These are phyloP conservation scores for Suillus luteus DNA, from an alignment of 768 basidiomycete species.

Conservation along the genomic window DNA sequence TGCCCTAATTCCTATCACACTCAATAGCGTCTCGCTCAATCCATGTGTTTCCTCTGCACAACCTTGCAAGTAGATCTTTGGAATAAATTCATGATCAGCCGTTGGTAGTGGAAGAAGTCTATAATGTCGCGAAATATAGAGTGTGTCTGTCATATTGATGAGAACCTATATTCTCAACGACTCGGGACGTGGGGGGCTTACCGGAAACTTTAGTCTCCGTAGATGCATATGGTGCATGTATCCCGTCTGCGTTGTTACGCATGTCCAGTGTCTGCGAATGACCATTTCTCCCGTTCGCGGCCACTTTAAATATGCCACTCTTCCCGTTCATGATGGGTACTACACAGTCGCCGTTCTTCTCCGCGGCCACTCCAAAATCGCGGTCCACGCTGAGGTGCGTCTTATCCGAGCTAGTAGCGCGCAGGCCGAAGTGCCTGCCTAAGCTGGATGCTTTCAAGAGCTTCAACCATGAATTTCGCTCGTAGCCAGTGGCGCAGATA, in stretches of 20 bases:
- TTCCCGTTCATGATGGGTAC: background rate
- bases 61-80: slow-evolving; percentile 40
- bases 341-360: background rate
- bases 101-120: slow-evolving; percentile 37
- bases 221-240: background rate
- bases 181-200: slow-evolving; percentile 19
- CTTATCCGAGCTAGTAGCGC: slow-evolving; percentile 11
- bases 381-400: slow-evolving; percentile 17
- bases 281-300: background rate
- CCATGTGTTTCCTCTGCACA: slow-evolving; percentile 41
- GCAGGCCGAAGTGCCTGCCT: slow-evolving; percentile 40
- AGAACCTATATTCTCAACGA: slow-evolving; percentile 25
- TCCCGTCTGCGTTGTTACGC: background rate
- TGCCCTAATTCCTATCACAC: slow-evolving; percentile 44
- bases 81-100: slow-evolving; percentile 9
- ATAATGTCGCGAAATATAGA: slow-evolving; percentile 44
- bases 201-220: slow-evolving; percentile 16
- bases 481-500: slow-evolving; percentile 57
- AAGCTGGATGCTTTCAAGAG: slow-evolving; percentile 43
- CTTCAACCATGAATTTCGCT: slow-evolving; percentile 47
- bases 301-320: background rate
- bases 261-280: background rate
- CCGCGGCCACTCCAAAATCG: slow-evolving; percentile 1
- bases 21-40: slow-evolving; percentile 48
- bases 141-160: slow-evolving; percentile 11